Evolutionary conservation across 1,284 basidiomycete species (phyloP), one percentile per base, ranked within the genome.

Genomic region (Vanrija sp.): DNA sequence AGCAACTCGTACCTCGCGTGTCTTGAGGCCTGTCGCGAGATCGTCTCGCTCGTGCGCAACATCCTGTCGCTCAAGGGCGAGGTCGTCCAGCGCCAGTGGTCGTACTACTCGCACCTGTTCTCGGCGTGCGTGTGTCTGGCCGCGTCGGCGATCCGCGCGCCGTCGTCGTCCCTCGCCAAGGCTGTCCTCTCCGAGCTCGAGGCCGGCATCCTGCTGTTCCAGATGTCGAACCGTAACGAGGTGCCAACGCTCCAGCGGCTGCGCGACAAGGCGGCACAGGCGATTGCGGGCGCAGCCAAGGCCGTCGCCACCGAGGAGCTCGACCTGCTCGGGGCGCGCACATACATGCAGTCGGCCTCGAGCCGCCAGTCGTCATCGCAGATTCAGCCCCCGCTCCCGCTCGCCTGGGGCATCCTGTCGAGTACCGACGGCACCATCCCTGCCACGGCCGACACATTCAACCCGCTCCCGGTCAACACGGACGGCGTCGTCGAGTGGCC

Each of bases 91-190:
- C 50, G 51, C 7, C 45, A 50, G 19, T 56, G 49, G 49, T 50
- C 52, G 20, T 56, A 48, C 20, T 53, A 52, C 50, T 53, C 48
- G 27, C 54, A 56, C 46, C 51, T 56, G 7, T 56, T 56, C 39
- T 44, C 45, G 16, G 54, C 54, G 8, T 56, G 54, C 31, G 50
- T 41, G 7, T 56, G 54, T 36, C 36, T 56, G 16, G 54, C 54
- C 4, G 50, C 54, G 1, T 31, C 27, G 10, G 50, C 20, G 4
- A 56, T 56, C 9, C 50, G 41, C 4, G 54, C 54, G 4, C 54
- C 54, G 8, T 12, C 22, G 5, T 36, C 27, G 3, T 36, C 41
- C 14, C 36, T 56, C 15, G 46, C 54, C 1, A 38, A 41, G 20
- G 38, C 51, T 10, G 50, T 45, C 6, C 18, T 52, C 15, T 18